Percentiles rank a stretch among this genome's conserved stretches.
Evolutionary conservation across 2,329 filamentous ascomycete genomes (phyloP).

Genomic region (Sporothrix dimorphospora): DNA sequence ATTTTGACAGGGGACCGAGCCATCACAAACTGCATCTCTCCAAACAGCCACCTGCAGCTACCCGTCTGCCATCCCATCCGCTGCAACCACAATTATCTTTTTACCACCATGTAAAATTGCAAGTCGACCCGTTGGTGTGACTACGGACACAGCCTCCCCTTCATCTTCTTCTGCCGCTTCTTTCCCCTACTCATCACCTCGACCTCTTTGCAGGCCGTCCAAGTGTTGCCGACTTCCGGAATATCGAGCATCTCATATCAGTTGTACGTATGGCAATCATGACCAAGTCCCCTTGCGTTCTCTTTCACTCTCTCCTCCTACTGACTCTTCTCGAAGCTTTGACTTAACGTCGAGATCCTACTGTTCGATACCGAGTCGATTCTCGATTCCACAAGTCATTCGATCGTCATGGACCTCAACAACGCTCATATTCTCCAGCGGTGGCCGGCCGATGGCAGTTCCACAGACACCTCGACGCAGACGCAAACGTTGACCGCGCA

Average conservation of each 20-base stretch:
- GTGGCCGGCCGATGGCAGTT: not conserved
- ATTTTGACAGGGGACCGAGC: not conserved
- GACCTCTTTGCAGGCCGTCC: not conserved
- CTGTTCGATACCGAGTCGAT: not conserved
- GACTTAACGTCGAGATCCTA: no score
- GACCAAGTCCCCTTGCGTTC: no score
- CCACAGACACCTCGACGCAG: no score
- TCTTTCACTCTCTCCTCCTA: not conserved
- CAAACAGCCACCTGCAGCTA: constrained; percentile 6
- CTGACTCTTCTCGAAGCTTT: not conserved
- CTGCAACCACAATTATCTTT: not conserved
- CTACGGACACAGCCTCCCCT: not conserved
- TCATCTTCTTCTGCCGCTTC: not conserved
- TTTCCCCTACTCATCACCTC: not conserved
- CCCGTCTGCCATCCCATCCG: not conserved
- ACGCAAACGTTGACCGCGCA: no score
- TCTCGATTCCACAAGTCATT: not conserved
- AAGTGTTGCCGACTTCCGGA: not conserved
- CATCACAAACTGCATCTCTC: not conserved
- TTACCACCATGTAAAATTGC: not conserved
- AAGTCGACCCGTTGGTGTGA: not conserved
- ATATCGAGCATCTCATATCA: not conserved
- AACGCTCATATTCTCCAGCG: not conserved
- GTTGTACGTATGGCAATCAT: not conserved
- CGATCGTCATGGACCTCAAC: not conserved